Evolutionary conservation across 129 eudicot genomes (phyloP).

Genomic region (Cynara cardunculus): DNA sequence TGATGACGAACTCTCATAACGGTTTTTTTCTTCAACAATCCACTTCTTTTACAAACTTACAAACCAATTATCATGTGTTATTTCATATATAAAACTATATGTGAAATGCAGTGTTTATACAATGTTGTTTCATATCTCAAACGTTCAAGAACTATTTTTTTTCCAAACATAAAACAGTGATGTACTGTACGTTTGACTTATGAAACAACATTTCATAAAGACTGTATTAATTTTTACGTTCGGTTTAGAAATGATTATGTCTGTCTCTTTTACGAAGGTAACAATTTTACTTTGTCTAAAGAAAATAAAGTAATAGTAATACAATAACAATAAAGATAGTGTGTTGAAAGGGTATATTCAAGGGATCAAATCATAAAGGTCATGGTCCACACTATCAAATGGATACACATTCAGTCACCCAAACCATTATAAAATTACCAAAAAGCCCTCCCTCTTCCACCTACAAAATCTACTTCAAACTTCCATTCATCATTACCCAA

Average conservation of each 20-base stretch:
- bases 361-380: neutral
- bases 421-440: neutral
- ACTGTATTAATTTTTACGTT: too few species aligned
- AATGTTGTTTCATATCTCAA: too few species aligned
- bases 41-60: neutral
- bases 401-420: neutral
- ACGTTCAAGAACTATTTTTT: too few species aligned
- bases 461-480: neutral
- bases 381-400: neutral
- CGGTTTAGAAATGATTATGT: too few species aligned
- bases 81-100: neutral
- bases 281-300: too few species aligned
- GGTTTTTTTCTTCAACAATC: neutral
- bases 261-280: too few species aligned
- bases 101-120: too few species aligned
- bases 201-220: too few species aligned
- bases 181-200: too few species aligned
- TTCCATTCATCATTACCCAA: neutral
- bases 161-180: too few species aligned
- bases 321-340: neutral
- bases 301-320: neutral
- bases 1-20: neutral
- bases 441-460: neutral
- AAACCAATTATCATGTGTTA: neutral
- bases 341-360: neutral